Evolutionary conservation across 176 grass and related monocot species (phyloP), one percentile per base, ranked within the genome.

Genomic region (Areca catechu): DNA sequence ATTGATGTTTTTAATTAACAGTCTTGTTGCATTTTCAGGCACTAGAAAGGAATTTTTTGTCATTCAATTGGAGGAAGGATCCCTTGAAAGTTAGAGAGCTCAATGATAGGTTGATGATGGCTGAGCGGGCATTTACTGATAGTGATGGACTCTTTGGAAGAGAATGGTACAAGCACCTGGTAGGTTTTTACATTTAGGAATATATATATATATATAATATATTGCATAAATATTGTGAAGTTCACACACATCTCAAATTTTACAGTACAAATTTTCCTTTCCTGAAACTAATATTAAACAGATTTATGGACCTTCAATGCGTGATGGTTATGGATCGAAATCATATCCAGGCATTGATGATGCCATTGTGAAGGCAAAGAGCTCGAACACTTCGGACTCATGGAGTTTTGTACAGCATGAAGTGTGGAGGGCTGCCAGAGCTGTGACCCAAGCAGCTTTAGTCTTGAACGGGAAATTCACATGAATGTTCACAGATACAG

Each of bases 91-190:
- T 88, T 49, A 77, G 87, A 49, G 70, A 74, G 27, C 61, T 92
- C 50, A 97, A 92, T 75, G 84, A 85, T 57, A 57, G 81, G 17
- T 68, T 97, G 56, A 91, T 92, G 61, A 83, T 83, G 87, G 75
- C 84, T 5, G 93, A 98, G 24, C 74, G 87, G 47, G 93, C 83
- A 65, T 83, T 88, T 72, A 91, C 83, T 47, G 86, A 75, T 71
- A 66, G 71, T 58, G 83, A 98, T 30, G 84, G 93, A 14, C 58
- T 98, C 22, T 28, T 37, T 25, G 71, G 61, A 47, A 80, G 63
- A 56, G 58, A 85, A 67, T 98, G 84, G 86, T 84, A 24, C 76
- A 92, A 98, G 76, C 93, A 98, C 82, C 66, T 98, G 75, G 87
- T 98, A 67, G 63, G 72, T 34, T 18, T 66, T 58, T 9, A 61